Evolutionary conservation across 1,139 yeast species (phyloP).

Genomic region (Candida mesenterica): DNA sequence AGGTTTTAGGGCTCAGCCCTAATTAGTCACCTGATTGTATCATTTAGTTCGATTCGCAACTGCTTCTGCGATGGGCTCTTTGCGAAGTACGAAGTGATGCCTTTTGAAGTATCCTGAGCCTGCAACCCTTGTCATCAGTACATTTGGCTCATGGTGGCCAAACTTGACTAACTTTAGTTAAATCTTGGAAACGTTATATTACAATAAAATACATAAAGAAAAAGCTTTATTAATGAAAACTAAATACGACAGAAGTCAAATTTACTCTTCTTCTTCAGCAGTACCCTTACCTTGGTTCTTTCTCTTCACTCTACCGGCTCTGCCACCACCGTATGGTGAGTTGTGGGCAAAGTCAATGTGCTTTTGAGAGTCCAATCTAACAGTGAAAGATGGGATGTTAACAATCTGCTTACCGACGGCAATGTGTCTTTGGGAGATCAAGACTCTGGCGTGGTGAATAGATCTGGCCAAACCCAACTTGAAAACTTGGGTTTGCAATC

Average conservation of each 20-base stretch:
- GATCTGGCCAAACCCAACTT: conserved; percentile 99
- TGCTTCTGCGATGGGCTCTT: too few species aligned
- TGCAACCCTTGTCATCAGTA: too few species aligned
- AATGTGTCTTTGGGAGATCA: conserved; percentile 98
- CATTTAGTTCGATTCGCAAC: too few species aligned
- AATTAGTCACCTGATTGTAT: too few species aligned
- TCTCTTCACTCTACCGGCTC: conserved; percentile 99
- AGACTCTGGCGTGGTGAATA: conserved; percentile 99
- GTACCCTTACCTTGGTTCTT: conserved; percentile 80
- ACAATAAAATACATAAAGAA: conserved; percentile 6
- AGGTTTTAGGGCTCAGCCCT: background rate
- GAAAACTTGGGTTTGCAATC: conserved; percentile 99
- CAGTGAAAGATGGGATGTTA: conserved; percentile 98
- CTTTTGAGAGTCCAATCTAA: conserved; percentile 99
- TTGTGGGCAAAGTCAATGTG: conserved; percentile 99
- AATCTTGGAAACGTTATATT: too few species aligned
- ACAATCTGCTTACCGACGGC: conserved; percentile 99
- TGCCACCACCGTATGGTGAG: conserved; percentile 99
- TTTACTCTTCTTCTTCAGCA: conserved; percentile 61
- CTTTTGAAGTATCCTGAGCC: too few species aligned
- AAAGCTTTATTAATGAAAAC: conserved; percentile 11
- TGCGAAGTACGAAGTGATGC: too few species aligned
- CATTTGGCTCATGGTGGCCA: too few species aligned
- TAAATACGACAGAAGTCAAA: conserved; percentile 19
- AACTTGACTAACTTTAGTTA: too few species aligned